Base-by-base conservation (phyloP, 1,139 yeast genomes). In the Saccharomycopsis phalli region DNA sequence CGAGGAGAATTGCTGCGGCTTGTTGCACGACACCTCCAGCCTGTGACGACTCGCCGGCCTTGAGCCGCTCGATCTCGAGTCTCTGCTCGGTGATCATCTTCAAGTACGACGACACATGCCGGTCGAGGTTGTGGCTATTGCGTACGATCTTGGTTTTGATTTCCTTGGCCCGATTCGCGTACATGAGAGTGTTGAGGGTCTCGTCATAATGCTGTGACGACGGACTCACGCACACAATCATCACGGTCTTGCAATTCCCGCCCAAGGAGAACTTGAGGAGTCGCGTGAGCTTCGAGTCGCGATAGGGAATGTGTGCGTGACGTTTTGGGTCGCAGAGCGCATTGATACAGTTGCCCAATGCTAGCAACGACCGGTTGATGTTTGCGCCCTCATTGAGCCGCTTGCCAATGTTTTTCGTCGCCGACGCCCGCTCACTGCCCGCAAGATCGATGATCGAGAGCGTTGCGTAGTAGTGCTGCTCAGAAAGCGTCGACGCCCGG, bases 191-290 rank as follows among this genome's bases (percentile, higher is more conserved):
- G 57, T 87, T 88, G 42, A 84, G 66, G 0, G 96, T 87, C 54
- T 88, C 97, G 55, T 88, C 96, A 56, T 84, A 86, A 57, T 88
- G 95, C 31, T 69, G 70, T 26, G 83, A 73, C 48, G 87, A 81
- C 0, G 96, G 96, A 3, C 94, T 81, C 3, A 88, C 74, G 60
- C 96, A 88, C 1, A 87, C 96, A 51, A 88, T 84, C 96, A 88
- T 88, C 4, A 86, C 91, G 0, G 97, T 88, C 57, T 83, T 81
- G 60, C 96, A 87, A 55, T 86, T 84, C 0, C 96, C 96, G 3
- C 95, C 95, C n/a, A 88, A 65, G 0, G 95, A 86, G 55, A 83
- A 86, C 55, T 87, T 86, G 42, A 88, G 68, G 39, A 88, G 63
- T 49, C 97, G 63, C 0, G 97, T 88, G 40, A 88, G 66, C 53